Evolutionary conservation across 1,139 yeast species (phyloP), one percentile per base, ranked within the genome.

Genomic region (Debaryomyces psychrophilus): DNA sequence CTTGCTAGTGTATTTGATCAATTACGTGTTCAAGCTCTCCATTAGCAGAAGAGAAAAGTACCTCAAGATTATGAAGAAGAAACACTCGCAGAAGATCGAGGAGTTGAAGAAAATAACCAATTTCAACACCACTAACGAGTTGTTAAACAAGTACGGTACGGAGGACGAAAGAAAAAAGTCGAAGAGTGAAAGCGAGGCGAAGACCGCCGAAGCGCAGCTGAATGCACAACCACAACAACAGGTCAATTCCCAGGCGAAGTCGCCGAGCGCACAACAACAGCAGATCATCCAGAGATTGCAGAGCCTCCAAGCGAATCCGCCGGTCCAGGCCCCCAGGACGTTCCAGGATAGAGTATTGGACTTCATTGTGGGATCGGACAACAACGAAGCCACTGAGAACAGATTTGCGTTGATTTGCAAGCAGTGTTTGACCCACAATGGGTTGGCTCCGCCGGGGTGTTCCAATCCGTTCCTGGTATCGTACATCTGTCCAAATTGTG

Each of bases 71-170:
- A 67, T 85, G 50, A 73, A 75, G 52, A 69, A 71, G 33, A 68
- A 75, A 47, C 95, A 87, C 52, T 70, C 73, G 48, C 72, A 70
- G 26, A 85, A 86, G 64, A 77, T 92, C 42, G 85, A 83, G 15
- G 90, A 87, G 49, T 73, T 92, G 65, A 92, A 92, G 65, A 81
- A 82, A 49, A 76, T 81, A 56, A 88, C 97, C 18, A 87, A 88
- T 56, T 93, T 83, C 64, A 81, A 86, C 56, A 78, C 85, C 17
- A 89, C 97, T 1, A 83, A 82, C 62, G 83, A 87, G 12, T 72
- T 92, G 46, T 69, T 93, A 43, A 80, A 76, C 45, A 76, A 90
- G 56, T 90, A 82, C 57, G 83, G 82, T 1, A 69, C 71, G 41
- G 81, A 75, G 5, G 56, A 65, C 7, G 68, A 61, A 40, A 68